Evolutionary conservation across 306 rosid genomes (phyloP).

Genomic region (Rosa persica): DNA sequence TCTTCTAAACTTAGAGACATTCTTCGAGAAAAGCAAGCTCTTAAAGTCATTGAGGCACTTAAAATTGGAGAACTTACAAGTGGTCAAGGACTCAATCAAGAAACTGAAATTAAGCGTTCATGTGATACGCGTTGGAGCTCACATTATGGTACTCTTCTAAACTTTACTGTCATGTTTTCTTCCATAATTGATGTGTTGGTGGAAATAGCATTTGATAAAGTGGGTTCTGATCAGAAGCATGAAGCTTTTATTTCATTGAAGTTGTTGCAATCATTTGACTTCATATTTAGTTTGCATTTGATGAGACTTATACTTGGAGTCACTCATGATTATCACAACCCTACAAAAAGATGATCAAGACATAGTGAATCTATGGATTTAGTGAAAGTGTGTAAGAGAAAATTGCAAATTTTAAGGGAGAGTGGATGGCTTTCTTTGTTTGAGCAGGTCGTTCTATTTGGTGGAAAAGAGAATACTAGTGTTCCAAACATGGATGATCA

Average conservation of each 20-base stretch:
- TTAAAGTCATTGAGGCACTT: not conserved
- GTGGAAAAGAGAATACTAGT: not conserved
- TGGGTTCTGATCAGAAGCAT: not conserved
- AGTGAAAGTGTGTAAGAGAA: not conserved
- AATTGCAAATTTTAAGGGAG: not conserved
- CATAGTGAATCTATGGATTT: not conserved
- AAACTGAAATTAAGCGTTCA: not conserved
- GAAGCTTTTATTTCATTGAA: not conserved
- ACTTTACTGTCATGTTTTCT: too few species aligned
- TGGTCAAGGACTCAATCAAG: not conserved
- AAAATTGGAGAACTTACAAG: not conserved
- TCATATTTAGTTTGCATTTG: not conserved
- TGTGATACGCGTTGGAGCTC: not conserved
- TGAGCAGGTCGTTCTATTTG: not conserved
- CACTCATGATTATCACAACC: not conserved
- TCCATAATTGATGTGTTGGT: not conserved
- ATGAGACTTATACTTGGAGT: not conserved
- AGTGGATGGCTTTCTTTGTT: not conserved
- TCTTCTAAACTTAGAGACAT: not conserved
- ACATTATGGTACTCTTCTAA: too few species aligned
- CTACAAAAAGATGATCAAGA: not conserved
- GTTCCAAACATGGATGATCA: not conserved
- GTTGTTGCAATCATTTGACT: not conserved
- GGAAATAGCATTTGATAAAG: not conserved
- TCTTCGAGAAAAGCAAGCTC: not conserved